Conservation (phyloP, 1,284 basidiomycete genomes). For the Leccinum fallax region DNA sequence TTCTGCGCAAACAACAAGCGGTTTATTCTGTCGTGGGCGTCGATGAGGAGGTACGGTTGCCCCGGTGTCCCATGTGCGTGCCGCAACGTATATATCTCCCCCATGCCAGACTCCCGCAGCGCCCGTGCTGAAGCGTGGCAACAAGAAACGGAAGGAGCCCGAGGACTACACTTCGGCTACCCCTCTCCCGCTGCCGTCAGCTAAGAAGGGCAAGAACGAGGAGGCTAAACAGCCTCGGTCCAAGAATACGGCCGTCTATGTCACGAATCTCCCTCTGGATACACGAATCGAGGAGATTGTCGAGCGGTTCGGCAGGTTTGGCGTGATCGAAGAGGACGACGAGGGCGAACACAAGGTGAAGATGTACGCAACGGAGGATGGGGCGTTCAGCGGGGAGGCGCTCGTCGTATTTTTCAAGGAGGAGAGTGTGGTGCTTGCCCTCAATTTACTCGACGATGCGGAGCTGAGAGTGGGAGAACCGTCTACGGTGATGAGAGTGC, state of each 20-base stretch:
- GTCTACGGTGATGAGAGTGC: constrained; percentile 77
- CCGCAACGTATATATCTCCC: constrained; percentile 24
- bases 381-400: constrained; percentile 94
- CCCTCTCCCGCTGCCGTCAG: constrained; percentile 46
- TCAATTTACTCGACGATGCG: constrained; percentile 89
- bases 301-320: constrained; percentile 86
- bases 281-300: constrained; percentile 77
- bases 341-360: constrained; percentile 88
- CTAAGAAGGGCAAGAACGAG: constrained; percentile 65
- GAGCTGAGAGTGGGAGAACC: constrained; percentile 85
- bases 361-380: constrained; percentile 89
- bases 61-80: constrained; percentile 12
- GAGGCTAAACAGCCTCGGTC: constrained; percentile 55
- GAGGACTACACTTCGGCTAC: constrained; percentile 53
- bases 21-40: not conserved
- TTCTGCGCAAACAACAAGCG: not conserved
- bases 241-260: constrained; percentile 93
- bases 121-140: constrained; percentile 48
- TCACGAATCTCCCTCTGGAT: constrained; percentile 83
- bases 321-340: constrained; percentile 91
- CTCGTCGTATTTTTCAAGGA: constrained; percentile 98
- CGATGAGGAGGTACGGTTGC: not conserved
- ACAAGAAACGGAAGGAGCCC: constrained; percentile 24
- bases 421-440: constrained; percentile 87
- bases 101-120: constrained; percentile 74